Base-by-base conservation (phyloP, 2,329 filamentous ascomycete species). In the Trichoderma atrobrunneum region DNA sequence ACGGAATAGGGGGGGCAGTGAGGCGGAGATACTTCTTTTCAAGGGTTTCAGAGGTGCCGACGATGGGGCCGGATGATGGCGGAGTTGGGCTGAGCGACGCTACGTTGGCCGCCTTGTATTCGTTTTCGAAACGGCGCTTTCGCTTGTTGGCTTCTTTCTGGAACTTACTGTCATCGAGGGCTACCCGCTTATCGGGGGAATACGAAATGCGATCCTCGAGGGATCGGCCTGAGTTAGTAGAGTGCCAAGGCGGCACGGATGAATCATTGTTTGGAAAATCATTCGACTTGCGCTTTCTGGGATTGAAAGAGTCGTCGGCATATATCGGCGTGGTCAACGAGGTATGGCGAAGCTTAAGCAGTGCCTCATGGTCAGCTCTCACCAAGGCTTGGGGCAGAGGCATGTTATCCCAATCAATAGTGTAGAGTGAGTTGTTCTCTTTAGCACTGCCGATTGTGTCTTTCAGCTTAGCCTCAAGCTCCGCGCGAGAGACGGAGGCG, bases 1-100 rank as follows among this genome's bases (percentile, higher is more conserved):
- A 92, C 70, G 95, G 91, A 75, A 97, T 93, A 39, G 96, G 96
- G 63, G 95, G 91, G 36, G 95, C 91, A 21, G 95, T 99, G 80
- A 99, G 87, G 74, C 96, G 94, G 79, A 98, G 92, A 80, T 98
- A 99, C 79, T 90, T 91, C 87, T 99, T 99, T 83, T 98, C 95
- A 76, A 98, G 85, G 28, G 86, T 87, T 81, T 94, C 89, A 81
- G 92, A 95, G 60, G 92, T 93, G 76, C 96, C 96, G 73, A 98
- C 88, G 39, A 98, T 91, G 11, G 96, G 96, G 43, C 90, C 90
- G 70, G 87, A 83, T 70, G 85, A 81, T 75, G 89, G 84, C 77
- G 86, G 85, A 76, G 86, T 85, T 26, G 89, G 88, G 65, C 86
- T 89, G 14, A 88, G 87, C 34, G 88, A 88, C 32, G 87, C 87